These are phyloP conservation scores for Colletotrichum sp. DNA, from an alignment of 2,329 filamentous ascomycete genomes.

Conservation along the genomic window DNA sequence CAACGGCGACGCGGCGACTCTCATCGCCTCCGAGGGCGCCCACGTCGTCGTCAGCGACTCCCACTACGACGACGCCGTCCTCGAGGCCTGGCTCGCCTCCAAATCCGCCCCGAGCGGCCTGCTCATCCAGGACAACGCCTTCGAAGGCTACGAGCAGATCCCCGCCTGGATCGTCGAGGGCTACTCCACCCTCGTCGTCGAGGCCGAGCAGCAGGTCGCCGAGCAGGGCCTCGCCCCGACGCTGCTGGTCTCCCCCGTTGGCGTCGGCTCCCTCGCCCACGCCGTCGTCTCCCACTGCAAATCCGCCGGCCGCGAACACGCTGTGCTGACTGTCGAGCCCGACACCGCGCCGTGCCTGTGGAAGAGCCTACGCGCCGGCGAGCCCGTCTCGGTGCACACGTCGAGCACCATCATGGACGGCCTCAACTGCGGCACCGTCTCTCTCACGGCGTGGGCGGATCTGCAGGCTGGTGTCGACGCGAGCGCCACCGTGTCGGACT, in stretches of 20 bases:
- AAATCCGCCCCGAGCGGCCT: conserved; percentile 45
- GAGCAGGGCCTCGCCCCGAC: conserved; percentile 38
- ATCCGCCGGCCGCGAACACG: conserved; percentile 28
- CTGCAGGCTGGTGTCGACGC: conserved; percentile 64
- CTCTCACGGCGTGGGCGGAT: conserved; percentile 67
- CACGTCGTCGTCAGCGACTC: conserved; percentile 43
- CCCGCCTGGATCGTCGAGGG: conserved; percentile 80
- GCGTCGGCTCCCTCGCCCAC: conserved; percentile 76
- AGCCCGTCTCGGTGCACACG: conserved; percentile 56
- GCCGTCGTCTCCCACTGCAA: conserved; percentile 73
- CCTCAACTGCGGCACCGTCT: conserved; percentile 75
- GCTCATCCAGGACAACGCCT: conserved; percentile 73
- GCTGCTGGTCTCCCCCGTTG: conserved; percentile 68
- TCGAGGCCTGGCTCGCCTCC: conserved; percentile 48
- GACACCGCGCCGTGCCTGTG: conserved; percentile 66
- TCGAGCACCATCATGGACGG: conserved; percentile 74
- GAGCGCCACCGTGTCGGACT: conserved; percentile 64
- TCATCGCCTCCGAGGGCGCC: conserved; percentile 69
- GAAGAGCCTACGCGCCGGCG: conserved; percentile 54
- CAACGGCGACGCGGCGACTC: conserved; percentile 53
- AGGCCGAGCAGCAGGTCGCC: conserved; percentile 65
- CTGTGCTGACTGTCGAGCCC: conserved; percentile 73
- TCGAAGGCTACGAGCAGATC: conserved; percentile 69
- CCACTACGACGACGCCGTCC: conserved; percentile 69
- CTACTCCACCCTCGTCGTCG: conserved; percentile 74